These are phyloP conservation scores for Capsicum baccatum DNA, from an alignment of 257 asterid species.

Conservation along the genomic window DNA sequence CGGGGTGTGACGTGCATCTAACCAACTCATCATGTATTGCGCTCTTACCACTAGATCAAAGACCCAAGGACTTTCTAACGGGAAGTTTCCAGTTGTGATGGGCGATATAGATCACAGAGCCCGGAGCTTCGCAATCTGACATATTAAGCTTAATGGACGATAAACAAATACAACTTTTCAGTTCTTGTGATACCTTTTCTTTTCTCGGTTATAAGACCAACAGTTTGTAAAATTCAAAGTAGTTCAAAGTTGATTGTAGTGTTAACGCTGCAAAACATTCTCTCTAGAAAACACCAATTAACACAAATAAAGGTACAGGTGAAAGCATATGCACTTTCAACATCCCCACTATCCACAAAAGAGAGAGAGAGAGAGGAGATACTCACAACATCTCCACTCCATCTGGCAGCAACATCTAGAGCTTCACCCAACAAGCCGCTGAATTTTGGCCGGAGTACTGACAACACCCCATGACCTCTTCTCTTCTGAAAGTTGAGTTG, in stretches of 20 bases:
- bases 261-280: neutral
- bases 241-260: neutral
- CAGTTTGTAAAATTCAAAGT: neutral
- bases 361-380: slow-evolving; percentile 29
- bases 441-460: slow-evolving; percentile 94
- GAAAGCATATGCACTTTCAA: neutral
- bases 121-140: neutral
- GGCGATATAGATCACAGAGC: neutral
- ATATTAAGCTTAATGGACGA: neutral
- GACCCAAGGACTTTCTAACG: neutral
- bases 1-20: neutral
- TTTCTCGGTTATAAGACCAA: neutral
- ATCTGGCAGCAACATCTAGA: slow-evolving; percentile 96
- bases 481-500: slow-evolving; percentile 95
- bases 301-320: slow-evolving; percentile 4
- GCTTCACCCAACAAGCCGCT: slow-evolving; percentile 99
- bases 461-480: slow-evolving; percentile 93
- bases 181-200: slow-evolving; percentile 15
- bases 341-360: slow-evolving; percentile 15
- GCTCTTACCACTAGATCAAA: neutral
- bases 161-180: neutral
- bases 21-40: slow-evolving; percentile 15
- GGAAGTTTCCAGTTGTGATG: neutral
- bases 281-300: neutral
- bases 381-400: slow-evolving; percentile 99